Percentiles rank a stretch among this genome's conserved stretches.
phyloP scores from a whole-genome alignment of 768 basidiomycete species.

The Lentinula raphanica region DNA sequence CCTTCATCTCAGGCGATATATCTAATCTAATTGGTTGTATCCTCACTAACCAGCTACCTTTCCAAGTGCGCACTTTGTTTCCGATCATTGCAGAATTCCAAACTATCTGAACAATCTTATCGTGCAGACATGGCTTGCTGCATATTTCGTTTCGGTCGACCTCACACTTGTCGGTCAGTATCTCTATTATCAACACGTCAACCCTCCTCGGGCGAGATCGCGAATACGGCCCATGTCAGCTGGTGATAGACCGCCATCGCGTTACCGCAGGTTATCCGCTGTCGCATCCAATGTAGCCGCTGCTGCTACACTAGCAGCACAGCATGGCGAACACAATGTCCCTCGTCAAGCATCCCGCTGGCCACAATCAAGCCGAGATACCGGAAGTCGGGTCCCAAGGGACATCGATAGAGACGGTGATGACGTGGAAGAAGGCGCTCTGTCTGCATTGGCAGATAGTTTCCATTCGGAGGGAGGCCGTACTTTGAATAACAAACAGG shows the following conservation, averaged over 20 bases:
- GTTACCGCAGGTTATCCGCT: slow-evolving; percentile 63
- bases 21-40: slow-evolving; percentile 91
- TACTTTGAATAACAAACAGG: slow-evolving; percentile 40
- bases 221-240: slow-evolving; percentile 42
- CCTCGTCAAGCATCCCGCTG: slow-evolving; percentile 22
- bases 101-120: slow-evolving; percentile 10
- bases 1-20: slow-evolving; percentile 62
- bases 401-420: slow-evolving; percentile 36
- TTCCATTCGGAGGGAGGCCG: slow-evolving; percentile 69
- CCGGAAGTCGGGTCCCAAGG: slow-evolving; percentile 12
- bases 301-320: slow-evolving; percentile 64
- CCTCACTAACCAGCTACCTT: slow-evolving; percentile 88
- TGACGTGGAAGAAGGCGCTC: slow-evolving; percentile 45
- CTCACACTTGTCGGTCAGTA: slow-evolving; percentile 72
- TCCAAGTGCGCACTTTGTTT: slow-evolving; percentile 79
- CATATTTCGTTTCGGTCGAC: slow-evolving; percentile 87
- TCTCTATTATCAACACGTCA: slow-evolving; percentile 59
- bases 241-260: slow-evolving; percentile 45
- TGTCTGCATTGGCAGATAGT: slow-evolving; percentile 62
- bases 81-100: slow-evolving; percentile 31
- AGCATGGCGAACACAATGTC: slow-evolving; percentile 44
- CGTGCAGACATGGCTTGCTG: slow-evolving; percentile 78
- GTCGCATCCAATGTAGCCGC: slow-evolving; percentile 71
- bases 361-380: slow-evolving; percentile 27
- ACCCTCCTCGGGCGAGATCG: slow-evolving; percentile 35